Conservation (phyloP, 2,329 filamentous ascomycete genomes). For the Colletotrichum eremochloae region DNA sequence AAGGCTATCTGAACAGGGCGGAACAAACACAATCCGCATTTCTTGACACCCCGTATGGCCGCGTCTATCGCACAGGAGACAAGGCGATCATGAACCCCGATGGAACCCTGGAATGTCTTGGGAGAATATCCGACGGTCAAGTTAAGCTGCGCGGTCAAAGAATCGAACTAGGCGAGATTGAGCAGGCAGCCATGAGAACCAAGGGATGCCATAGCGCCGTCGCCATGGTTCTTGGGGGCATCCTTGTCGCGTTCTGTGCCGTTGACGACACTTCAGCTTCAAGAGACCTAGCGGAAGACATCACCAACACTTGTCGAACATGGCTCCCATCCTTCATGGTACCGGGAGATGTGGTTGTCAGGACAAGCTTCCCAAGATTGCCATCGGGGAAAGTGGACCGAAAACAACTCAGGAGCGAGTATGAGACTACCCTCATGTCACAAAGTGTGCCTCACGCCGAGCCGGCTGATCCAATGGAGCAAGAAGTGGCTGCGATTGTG, state of each 20-base stretch:
- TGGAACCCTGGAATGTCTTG: slow-evolving; percentile 85
- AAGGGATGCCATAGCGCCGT: slow-evolving; percentile 74
- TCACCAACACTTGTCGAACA: slow-evolving; percentile 72
- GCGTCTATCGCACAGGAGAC: slow-evolving; percentile 87
- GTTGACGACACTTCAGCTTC: slow-evolving; percentile 55
- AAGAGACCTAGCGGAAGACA: slow-evolving; percentile 46
- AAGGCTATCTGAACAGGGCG: slow-evolving; percentile 84
- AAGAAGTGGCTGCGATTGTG: slow-evolving; percentile 57
- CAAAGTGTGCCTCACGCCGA: slow-evolving; percentile 16
- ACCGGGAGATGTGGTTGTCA: slow-evolving; percentile 77
- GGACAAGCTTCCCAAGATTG: slow-evolving; percentile 77
- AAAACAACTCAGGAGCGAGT: slow-evolving; percentile 63
- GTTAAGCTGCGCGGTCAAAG: slow-evolving; percentile 89
- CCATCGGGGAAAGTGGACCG: slow-evolving; percentile 88
- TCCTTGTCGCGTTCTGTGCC: slow-evolving; percentile 81
- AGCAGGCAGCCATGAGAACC: slow-evolving; percentile 75
- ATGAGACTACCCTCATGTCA: not conserved
- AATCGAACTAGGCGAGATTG: slow-evolving; percentile 83
- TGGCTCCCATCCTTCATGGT: slow-evolving; percentile 91
- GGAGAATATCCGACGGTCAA: slow-evolving; percentile 83
- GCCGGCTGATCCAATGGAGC: slow-evolving; percentile 38
- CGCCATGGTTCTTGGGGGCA: slow-evolving; percentile 75
- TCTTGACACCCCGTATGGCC: slow-evolving; percentile 75
- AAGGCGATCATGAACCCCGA: slow-evolving; percentile 77
- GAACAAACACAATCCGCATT: slow-evolving; percentile 82